phyloP scores from a whole-genome alignment of 345 rosid genomes.

The Acer saccharum region DNA sequence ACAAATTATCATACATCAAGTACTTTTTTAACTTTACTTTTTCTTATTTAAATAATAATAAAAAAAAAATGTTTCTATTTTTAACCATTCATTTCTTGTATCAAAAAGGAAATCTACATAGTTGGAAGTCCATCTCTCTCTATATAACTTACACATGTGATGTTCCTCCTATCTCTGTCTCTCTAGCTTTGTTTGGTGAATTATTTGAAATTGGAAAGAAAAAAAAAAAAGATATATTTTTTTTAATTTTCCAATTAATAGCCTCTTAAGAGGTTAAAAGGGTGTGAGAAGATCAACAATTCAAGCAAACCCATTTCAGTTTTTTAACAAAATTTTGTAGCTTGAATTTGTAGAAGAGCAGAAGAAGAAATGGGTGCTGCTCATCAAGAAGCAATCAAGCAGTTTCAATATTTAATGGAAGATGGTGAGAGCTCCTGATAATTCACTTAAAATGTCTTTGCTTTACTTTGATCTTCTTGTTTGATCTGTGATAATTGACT shows the following conservation, averaged over 20 bases:
- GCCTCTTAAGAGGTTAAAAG: neutral
- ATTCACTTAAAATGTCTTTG: conserved; percentile 4
- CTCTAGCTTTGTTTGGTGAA: neutral
- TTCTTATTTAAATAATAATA: neutral
- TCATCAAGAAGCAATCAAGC: conserved; percentile 71
- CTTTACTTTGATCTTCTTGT: conserved; percentile 18
- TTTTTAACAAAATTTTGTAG: neutral
- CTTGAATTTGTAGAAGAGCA: neutral
- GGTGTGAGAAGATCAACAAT: neutral
- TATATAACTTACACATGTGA: neutral
- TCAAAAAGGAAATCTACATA: neutral
- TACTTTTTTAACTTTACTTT: neutral
- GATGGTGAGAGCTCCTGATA: conserved; percentile 57
- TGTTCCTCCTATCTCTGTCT: neutral
- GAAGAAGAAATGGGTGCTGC: conserved; percentile 45
- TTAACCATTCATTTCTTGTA: neutral
- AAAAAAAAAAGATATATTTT: neutral
- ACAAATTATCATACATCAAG: neutral
- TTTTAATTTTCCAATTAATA: neutral
- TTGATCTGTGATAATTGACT: conserved; percentile 24
- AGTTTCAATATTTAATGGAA: conserved; percentile 69
- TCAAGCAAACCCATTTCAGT: conserved; percentile 7
- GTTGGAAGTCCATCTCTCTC: neutral
- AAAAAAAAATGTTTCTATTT: neutral
- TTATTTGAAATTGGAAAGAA: neutral